Base-by-base conservation (phyloP, 192 early-diverging fungal species). In the Coemansia sp. region DNA sequence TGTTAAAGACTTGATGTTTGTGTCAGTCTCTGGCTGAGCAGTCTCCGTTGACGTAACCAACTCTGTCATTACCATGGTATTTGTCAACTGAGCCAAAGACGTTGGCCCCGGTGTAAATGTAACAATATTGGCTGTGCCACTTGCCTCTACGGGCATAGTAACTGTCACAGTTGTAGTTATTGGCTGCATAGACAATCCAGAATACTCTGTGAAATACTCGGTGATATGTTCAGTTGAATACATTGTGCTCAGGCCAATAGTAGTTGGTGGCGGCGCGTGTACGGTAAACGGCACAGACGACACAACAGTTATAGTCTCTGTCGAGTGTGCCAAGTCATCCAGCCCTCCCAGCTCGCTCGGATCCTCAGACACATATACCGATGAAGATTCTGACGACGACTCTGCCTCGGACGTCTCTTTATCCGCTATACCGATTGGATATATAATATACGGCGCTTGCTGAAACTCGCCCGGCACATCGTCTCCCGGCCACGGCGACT, bases 381-480 rank as follows among this genome's bases (percentile, higher is more conserved):
- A 43, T 43, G 41, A 15, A 4, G 41, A 11, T 11, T 43, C 41
- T 3, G 41, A 43, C 0, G 41, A 43, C 2, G 47, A 17, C 7
- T 56, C 22, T 24, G 37, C 52, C 56, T 50, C 55, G 0, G 67
- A 69, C 14, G 67, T 69, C 35, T 61, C 67, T 25, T 61, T 69
- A 2, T 57, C 67, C 2, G 60, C 67, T 19, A 69, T 22, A 38
- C 67, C 67, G 15, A 37, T 37, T 22, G 50, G 61, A 48, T 59
- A 70, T 2, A 58, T 7, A 17, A 58, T 39, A 17, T 39, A 39
- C 1, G 56, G 56, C 6, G 56, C 56, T 15, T 22, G 37, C 15
- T 56, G 55, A 29, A 56, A 56, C 15, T 23, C 32, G 32, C 32
- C 7, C 5, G 32, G 32, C 5, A 6, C 32, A 32, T 32, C 32